A percentile compares a stretch with the other conserved stretches of the same genome.
These are phyloP conservation scores for Phytophthora multivora DNA, from an alignment of 352 stramenopile genomes.

Conservation along the genomic window DNA sequence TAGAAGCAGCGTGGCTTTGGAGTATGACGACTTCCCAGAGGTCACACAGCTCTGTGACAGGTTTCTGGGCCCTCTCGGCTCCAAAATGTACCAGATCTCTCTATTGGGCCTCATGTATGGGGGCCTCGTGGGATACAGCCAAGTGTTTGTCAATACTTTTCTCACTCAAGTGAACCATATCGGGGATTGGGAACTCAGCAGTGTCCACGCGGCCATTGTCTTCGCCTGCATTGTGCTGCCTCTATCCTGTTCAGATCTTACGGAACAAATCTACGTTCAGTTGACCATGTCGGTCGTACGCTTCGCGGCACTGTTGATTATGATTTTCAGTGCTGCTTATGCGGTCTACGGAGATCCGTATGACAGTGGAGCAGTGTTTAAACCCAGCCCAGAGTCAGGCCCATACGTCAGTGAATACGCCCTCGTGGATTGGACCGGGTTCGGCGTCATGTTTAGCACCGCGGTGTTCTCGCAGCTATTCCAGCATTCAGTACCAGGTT, in stretches of 20 bases:
- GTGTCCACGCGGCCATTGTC: slow-evolving; percentile 59
- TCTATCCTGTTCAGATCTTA: slow-evolving; percentile 87
- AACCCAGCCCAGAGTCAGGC: not conserved
- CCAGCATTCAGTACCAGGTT: slow-evolving; percentile 89
- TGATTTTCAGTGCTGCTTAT: slow-evolving; percentile 83
- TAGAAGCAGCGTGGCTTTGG: slow-evolving; percentile 9
- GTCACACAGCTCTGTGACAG: slow-evolving; percentile 80
- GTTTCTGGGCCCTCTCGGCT: slow-evolving; percentile 68
- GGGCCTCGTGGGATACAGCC: slow-evolving; percentile 87
- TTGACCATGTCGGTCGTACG: slow-evolving; percentile 86
- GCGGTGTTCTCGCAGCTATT: slow-evolving; percentile 92
- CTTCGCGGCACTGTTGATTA: slow-evolving; percentile 89
- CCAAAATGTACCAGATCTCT: slow-evolving; percentile 82
- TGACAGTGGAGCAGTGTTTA: slow-evolving; percentile 46
- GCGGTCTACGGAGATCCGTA: slow-evolving; percentile 74
- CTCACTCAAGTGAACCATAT: slow-evolving; percentile 70
- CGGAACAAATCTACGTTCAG: slow-evolving; percentile 90
- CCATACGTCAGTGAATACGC: slow-evolving; percentile 69
- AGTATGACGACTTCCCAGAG: slow-evolving; percentile 74
- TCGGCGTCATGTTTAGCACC: slow-evolving; percentile 91
- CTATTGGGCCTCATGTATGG: slow-evolving; percentile 91
- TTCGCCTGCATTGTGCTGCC: slow-evolving; percentile 89
- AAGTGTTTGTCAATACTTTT: slow-evolving; percentile 91
- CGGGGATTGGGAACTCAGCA: slow-evolving; percentile 55
- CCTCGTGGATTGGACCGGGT: slow-evolving; percentile 73